Evolutionary conservation across 345 rosid genomes (phyloP), one percentile per base, ranked within the genome.

Genomic region (Hibiscus trionum): DNA sequence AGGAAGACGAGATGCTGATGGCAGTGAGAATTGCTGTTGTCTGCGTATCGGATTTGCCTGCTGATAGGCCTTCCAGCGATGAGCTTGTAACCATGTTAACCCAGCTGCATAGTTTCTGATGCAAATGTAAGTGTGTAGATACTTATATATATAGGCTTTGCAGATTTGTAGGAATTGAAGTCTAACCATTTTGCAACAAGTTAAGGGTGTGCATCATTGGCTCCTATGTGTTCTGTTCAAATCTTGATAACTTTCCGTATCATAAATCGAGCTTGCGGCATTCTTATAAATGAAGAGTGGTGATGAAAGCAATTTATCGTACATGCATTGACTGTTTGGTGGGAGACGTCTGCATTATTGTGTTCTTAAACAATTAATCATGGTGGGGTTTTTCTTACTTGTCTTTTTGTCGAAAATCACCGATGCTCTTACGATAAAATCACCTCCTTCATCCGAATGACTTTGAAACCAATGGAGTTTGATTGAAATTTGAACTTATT

Each of bases 1-100:
- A 91, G 86, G 98, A 94, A 82, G 96, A 94, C 16, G 97, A 94
- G 86, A 94, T 94, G 96, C 77, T 91, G 61, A 94, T 94, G 98
- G 97, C 95, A 56, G 83, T 91, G 61, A 86, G 95, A 78, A 94
- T 91, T n/a, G 88, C 93, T 11, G 91, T 86, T 21, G 84, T 90
- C 35, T 94, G 98, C 77, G 86, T 91, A 53, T 94, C 98, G 0
- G 98, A 94, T 76, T 81, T 76, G 72, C 90, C 98, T 0, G 96
- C 90, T 3, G 97, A 94, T 74, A 79, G 98, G 80, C 97, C 97
- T 75, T 91, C 96, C 7, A 90, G 96, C 60, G 96, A 94, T 52
- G 98, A 94, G 76, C 97, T 94, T 55, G 98, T 90, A 29, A 86
- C 86, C 69, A 90, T 91, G 97, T 88, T 94, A 70, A 91, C 97